A percentile compares a stretch with the other conserved stretches of the same genome.
These are phyloP conservation scores for Boechera divaricarpa DNA, from an alignment of 345 rosid species.

Conservation along the genomic window DNA sequence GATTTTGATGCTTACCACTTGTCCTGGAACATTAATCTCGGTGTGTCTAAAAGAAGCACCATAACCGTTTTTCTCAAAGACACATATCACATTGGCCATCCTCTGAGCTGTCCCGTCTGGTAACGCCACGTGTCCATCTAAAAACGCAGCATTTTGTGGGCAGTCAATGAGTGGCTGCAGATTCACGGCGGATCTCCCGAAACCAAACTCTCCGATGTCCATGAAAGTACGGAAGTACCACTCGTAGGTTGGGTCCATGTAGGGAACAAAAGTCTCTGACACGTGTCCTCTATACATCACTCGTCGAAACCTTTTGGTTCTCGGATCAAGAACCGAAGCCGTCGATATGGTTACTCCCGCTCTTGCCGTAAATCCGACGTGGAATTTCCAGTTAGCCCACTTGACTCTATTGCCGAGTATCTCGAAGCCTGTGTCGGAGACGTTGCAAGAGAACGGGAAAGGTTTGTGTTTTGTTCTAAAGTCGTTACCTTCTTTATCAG, in stretches of 20 bases:
- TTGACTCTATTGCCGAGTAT: slow-evolving; percentile 51
- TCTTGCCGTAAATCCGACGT: slow-evolving; percentile 66
- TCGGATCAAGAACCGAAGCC: slow-evolving; percentile 60
- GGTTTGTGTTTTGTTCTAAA: slow-evolving; percentile 49
- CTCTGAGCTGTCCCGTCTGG: slow-evolving; percentile 65
- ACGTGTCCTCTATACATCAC: slow-evolving; percentile 72
- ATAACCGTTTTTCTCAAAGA: slow-evolving; percentile 70
- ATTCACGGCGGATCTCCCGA: slow-evolving; percentile 60
- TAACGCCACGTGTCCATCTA: slow-evolving; percentile 65
- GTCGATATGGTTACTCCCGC: slow-evolving; percentile 67
- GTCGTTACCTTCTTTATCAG: slow-evolving; percentile 75
- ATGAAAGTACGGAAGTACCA: slow-evolving; percentile 86
- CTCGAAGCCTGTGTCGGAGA: slow-evolving; percentile 49
- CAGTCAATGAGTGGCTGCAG: slow-evolving; percentile 73
- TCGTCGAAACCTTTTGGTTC: slow-evolving; percentile 42
- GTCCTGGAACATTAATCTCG: slow-evolving; percentile 71
- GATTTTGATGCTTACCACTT: slow-evolving; percentile 55
- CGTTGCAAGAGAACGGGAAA: slow-evolving; percentile 46
- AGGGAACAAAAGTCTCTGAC: slow-evolving; percentile 85
- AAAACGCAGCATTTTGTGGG: slow-evolving; percentile 60
- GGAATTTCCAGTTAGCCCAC: slow-evolving; percentile 85
- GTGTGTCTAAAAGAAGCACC: slow-evolving; percentile 71
- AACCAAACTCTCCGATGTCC: slow-evolving; percentile 82
- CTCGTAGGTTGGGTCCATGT: slow-evolving; percentile 77
- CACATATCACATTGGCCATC: slow-evolving; percentile 57